phyloP scores from a whole-genome alignment of 495 filamentous ascomycete species.

The Lepraria neglecta region DNA sequence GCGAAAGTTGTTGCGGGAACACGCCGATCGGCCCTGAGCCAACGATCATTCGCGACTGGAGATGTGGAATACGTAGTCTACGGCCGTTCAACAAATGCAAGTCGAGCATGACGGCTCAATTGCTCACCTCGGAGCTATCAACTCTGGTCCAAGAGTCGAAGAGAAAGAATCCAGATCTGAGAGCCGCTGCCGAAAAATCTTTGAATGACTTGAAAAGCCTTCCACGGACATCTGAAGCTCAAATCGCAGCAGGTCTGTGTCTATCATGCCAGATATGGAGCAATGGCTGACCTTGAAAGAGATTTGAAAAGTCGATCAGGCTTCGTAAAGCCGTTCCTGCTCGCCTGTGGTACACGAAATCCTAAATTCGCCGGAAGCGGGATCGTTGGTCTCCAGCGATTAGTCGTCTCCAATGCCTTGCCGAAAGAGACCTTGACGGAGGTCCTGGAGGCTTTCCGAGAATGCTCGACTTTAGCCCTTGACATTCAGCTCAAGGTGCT shows the following conservation, averaged over 20 bases:
- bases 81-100: not conserved
- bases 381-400: slow-evolving; percentile 78
- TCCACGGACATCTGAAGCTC: slow-evolving; percentile 68
- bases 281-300: slow-evolving; percentile 38
- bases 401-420: slow-evolving; percentile 72
- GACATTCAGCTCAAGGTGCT: slow-evolving; percentile 96
- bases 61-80: not conserved
- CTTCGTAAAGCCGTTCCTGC: slow-evolving; percentile 86
- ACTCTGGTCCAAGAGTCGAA: slow-evolving; percentile 95
- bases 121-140: slow-evolving; percentile 80
- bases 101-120: slow-evolving; percentile 79
- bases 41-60: not conserved
- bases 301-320: slow-evolving; percentile 74
- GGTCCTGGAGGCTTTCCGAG: slow-evolving; percentile 77
- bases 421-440: slow-evolving; percentile 69
- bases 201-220: slow-evolving; percentile 81
- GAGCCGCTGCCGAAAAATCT: slow-evolving; percentile 90
- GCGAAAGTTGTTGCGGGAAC: not conserved
- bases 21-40: not conserved
- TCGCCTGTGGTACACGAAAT: slow-evolving; percentile 85
- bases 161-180: slow-evolving; percentile 80
- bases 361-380: slow-evolving; percentile 80
- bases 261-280: not conserved
- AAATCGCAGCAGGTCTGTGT: slow-evolving; percentile 71
- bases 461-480: slow-evolving; percentile 69